Evolutionary conservation across 164 flowering plant species (phyloP).

Genomic region (Stephania cephalantha): DNA sequence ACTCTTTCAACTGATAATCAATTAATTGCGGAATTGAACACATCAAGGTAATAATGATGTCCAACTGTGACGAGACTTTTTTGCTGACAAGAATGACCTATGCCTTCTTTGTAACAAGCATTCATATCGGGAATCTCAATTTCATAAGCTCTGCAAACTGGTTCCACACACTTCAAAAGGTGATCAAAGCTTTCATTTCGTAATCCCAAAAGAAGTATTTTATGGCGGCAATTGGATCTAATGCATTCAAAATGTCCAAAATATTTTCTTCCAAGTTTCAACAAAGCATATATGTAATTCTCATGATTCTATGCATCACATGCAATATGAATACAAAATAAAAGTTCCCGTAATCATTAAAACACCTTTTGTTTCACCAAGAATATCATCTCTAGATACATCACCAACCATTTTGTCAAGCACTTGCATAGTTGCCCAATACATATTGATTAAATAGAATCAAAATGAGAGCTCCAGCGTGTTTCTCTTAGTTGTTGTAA

Average conservation of each 20-base stretch:
- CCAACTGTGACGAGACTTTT: background rate
- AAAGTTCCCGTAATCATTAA: background rate
- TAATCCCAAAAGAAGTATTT: background rate
- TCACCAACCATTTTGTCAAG: background rate
- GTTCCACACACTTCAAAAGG: background rate
- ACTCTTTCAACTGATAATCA: background rate
- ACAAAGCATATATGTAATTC: slow-evolving; percentile 1
- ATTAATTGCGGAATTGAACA: background rate
- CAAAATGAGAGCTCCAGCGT: slow-evolving; percentile 3
- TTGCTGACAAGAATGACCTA: slow-evolving; percentile 1
- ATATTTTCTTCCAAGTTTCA: background rate
- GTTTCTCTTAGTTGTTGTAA: background rate
- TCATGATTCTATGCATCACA: background rate
- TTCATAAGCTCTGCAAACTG: background rate
- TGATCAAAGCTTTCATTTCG: background rate
- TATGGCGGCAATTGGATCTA: background rate
- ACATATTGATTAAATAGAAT: background rate
- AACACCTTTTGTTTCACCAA: background rate
- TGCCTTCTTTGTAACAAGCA: background rate
- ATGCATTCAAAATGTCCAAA: background rate
- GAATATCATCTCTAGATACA: background rate
- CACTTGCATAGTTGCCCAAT: background rate
- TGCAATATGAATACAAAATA: background rate
- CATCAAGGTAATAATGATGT: background rate
- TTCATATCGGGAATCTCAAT: too few species aligned